Percentiles rank a stretch among this genome's conserved stretches.
Conservation (phyloP, 768 basidiomycete species). For the Mycena rebaudengoi region DNA sequence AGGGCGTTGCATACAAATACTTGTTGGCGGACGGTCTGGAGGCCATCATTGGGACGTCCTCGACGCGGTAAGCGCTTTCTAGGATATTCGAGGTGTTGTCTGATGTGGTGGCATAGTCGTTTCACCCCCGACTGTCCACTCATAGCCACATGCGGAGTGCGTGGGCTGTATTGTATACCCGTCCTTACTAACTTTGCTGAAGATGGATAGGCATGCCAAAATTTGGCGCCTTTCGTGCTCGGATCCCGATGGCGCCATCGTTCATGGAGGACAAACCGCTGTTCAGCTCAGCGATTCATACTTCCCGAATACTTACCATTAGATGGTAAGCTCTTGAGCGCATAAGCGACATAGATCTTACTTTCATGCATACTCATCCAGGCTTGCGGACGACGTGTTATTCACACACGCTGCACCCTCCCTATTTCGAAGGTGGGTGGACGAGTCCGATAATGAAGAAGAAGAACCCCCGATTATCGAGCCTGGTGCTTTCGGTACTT, state of each 20-base stretch:
- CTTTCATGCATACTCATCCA: slow-evolving; percentile 40
- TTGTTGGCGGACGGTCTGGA: slow-evolving; percentile 76
- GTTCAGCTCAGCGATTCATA: slow-evolving; percentile 76
- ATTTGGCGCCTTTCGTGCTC: slow-evolving; percentile 74
- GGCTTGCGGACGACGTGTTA: slow-evolving; percentile 66
- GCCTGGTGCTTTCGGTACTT: too few relatives aligned
- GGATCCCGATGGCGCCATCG: slow-evolving; percentile 44
- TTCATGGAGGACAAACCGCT: slow-evolving; percentile 80
- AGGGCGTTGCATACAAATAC: slow-evolving; percentile 69
- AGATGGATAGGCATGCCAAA: slow-evolving; percentile 81
- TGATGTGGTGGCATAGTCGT: slow-evolving; percentile 55
- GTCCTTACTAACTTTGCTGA: slow-evolving; percentile 5
- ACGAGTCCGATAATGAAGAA: too few relatives aligned
- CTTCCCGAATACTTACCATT: slow-evolving; percentile 69
- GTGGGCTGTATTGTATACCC: slow-evolving; percentile 29
- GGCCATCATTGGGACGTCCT: slow-evolving; percentile 78
- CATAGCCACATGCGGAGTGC: slow-evolving; percentile 81
- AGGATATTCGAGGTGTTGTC: not conserved
- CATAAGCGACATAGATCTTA: not conserved
- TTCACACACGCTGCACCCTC: slow-evolving; percentile 63
- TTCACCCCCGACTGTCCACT: slow-evolving; percentile 71
- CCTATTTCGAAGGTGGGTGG: too few relatives aligned
- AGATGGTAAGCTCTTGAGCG: slow-evolving; percentile 55
- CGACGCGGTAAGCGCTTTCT: slow-evolving; percentile 66
- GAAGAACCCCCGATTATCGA: too few relatives aligned